Percentiles rank a stretch among this genome's conserved stretches.
phyloP scores from a whole-genome alignment of 2,329 filamentous ascomycete species.

The Colletotrichum endophyticum region DNA sequence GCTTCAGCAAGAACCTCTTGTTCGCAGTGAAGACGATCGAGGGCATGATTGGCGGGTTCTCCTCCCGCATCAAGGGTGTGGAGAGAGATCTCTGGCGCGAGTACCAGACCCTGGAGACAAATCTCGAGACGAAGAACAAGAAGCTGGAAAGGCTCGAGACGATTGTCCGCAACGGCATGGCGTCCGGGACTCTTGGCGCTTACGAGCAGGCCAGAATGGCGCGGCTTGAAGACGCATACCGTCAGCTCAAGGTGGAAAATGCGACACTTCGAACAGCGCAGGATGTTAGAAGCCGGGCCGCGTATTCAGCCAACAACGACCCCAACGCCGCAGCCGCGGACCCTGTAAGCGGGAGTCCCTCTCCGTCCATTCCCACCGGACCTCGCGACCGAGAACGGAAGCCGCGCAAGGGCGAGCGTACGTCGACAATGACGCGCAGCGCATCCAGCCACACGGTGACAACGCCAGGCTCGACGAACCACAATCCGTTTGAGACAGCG shows the following conservation, averaged over 20 bases:
- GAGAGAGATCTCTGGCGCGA: slow-evolving; percentile 91
- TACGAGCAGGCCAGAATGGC: slow-evolving; percentile 52
- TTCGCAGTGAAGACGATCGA: slow-evolving; percentile 89
- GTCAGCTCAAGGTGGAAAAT: slow-evolving; percentile 68
- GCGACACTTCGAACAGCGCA: slow-evolving; percentile 71
- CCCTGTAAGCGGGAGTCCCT: slow-evolving; percentile 50
- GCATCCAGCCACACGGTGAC: slow-evolving; percentile 24
- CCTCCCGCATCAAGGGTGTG: slow-evolving; percentile 79
- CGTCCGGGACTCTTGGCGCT: slow-evolving; percentile 49
- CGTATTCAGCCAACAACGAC: slow-evolving; percentile 44
- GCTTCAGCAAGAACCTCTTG: slow-evolving; percentile 89
- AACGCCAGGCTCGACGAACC: slow-evolving; percentile 3
- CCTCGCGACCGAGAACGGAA: slow-evolving; percentile 46
- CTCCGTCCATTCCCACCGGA: slow-evolving; percentile 58
- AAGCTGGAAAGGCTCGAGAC: slow-evolving; percentile 88
- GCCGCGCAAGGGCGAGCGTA: slow-evolving; percentile 18
- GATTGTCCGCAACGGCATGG: slow-evolving; percentile 70
- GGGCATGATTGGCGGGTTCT: slow-evolving; percentile 77
- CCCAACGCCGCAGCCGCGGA: slow-evolving; percentile 37
- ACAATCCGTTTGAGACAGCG: slow-evolving; percentile 18
- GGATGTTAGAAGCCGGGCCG: slow-evolving; percentile 59
- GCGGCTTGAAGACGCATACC: slow-evolving; percentile 65
- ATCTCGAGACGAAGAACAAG: slow-evolving; percentile 79
- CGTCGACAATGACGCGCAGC: slow-evolving; percentile 33
- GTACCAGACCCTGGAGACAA: slow-evolving; percentile 84